Percentiles rank a stretch among this genome's conserved stretches.
These are phyloP conservation scores for Purpureocillium takamizusanense DNA, from an alignment of 2,329 filamentous ascomycete species.

Conservation along the genomic window DNA sequence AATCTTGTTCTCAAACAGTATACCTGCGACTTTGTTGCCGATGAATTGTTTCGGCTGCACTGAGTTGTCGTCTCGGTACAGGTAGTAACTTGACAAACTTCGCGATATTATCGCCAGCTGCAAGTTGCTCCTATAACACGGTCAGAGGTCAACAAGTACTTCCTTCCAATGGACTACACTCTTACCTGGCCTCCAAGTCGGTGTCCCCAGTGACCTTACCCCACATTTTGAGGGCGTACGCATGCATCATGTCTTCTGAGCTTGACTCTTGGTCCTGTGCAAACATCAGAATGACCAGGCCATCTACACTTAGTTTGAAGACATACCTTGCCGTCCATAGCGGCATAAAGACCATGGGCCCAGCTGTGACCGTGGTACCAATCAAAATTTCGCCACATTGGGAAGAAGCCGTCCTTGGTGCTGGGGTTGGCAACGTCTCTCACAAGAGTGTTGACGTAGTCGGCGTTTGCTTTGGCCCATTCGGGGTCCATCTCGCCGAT, in stretches of 20 bases:
- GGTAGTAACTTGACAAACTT: conserved; percentile 70
- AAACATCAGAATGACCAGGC: too few species aligned
- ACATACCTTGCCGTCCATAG: conserved; percentile 58
- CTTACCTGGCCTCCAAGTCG: conserved; percentile 66
- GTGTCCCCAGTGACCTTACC: conserved; percentile 66
- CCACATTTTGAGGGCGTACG: conserved; percentile 92
- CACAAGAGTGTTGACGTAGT: conserved; percentile 74
- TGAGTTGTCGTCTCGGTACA: conserved; percentile 62
- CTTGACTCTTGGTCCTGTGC: conserved; percentile 67
- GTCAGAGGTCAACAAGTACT: background rate
- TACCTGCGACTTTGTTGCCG: conserved; percentile 63
- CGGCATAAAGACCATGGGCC: conserved; percentile 71
- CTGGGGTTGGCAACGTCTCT: conserved; percentile 77
- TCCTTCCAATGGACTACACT: background rate
- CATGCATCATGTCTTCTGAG: conserved; percentile 82
- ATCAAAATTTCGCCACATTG: conserved; percentile 76
- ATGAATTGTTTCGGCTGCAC: conserved; percentile 68
- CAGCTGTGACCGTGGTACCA: conserved; percentile 94
- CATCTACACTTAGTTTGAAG: too few species aligned
- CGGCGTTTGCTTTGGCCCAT: conserved; percentile 67
- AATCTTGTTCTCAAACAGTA: conserved; percentile 89
- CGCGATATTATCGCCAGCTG: conserved; percentile 74
- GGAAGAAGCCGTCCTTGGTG: conserved; percentile 63
- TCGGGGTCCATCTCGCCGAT: conserved; percentile 68
- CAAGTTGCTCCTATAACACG: conserved; percentile 53